Evolutionary conservation across 352 stramenopile species (phyloP), one percentile per base, ranked within the genome.

Genomic region (Globisporangium lucens): DNA sequence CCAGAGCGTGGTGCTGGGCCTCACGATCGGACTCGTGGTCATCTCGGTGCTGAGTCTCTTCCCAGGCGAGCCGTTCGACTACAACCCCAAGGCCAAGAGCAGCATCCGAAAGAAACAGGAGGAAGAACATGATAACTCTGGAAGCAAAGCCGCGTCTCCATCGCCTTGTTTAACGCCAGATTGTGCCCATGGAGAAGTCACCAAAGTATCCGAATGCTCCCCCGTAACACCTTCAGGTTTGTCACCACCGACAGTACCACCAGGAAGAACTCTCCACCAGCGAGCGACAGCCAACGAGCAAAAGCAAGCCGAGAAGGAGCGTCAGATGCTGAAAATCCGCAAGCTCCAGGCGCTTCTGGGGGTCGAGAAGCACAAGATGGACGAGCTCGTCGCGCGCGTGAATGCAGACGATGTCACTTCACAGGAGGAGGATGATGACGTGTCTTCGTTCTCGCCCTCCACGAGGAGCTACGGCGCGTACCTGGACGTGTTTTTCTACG

Each of bases 1-100:
- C 20, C 61, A 76, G 71, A 81, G 75, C 64, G 36, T 90, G 12
- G 72, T 49, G 0, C 15, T 87, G 4, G 85, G 82, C 1, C 22
- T 83, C 2, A 69, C 71, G 13, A 33, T 89, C 1, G 83, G 82
- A 0, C n/a, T 85, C 24, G 38, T 83, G 6, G 10, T 91, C 22
- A 68, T 91, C 22, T 69, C 65, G 20, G 35, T 81, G 3, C 68
- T 93, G 3, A 73, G 58, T 4, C 38, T 75, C 8, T 90, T 86
- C 63, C 84, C 82, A 24, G 84, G 82, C 1, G 70, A 90, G 58
- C 78, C 84, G 15, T 89, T 90, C 62, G 75, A 89, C 63, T 91
- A 82, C 61, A 24, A n/a, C 56, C 24, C 29, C 56, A 61, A 22
- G 15, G 30, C 4, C 29, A 27, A 17, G 4, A 38, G 7, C 17